Base-by-base conservation (phyloP, 495 filamentous ascomycete genomes). In the Penicillium herquei region DNA sequence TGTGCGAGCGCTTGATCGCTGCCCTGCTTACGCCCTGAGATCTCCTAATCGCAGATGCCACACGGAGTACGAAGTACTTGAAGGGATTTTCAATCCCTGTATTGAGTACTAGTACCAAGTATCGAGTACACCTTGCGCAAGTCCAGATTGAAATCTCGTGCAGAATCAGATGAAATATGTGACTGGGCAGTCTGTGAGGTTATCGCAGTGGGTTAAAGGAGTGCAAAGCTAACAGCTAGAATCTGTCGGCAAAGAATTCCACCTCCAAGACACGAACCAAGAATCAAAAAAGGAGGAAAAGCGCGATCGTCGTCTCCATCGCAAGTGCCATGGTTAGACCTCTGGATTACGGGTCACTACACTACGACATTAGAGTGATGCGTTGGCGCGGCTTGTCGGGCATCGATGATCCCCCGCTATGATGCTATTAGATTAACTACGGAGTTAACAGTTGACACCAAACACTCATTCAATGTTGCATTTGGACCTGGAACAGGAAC, bases 281-380 rank as follows among this genome's bases (percentile, higher is more conserved):
- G 32, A 33, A n/a, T 39, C 14, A 14, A 18, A 16, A 49, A 30
- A 50, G 13, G 32, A 31, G 12, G 37, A 55, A 55, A 52, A 33
- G 14, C 35, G 31, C 44, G 21, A 52, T 44, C 53, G 39, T 42
- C 17, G 7, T 46, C 46, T 37, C 51, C 51, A 47, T 33, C 49
- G 7, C 49, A 31, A 56, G 49, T 44, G 51, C 63, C 63, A 66
- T 46, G 61, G 63, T 66, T 66, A 52, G 55, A 49, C 47, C 35
- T 52, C 7, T 8, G 17, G 39, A 12, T 34, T 52, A 56, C 42
- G 42, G 8, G 31, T 17, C 14, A 34, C 17, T 45, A 26, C 26
- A 12, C 7, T 52, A 41, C 26, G 40, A 31, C 6, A 43, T 13
- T 13, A 14, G 9, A 32, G 17, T 57, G 58, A 58, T 64, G 62